Conservation (phyloP, 106 monocot genomes). For the Amphibolis antarctica region DNA sequence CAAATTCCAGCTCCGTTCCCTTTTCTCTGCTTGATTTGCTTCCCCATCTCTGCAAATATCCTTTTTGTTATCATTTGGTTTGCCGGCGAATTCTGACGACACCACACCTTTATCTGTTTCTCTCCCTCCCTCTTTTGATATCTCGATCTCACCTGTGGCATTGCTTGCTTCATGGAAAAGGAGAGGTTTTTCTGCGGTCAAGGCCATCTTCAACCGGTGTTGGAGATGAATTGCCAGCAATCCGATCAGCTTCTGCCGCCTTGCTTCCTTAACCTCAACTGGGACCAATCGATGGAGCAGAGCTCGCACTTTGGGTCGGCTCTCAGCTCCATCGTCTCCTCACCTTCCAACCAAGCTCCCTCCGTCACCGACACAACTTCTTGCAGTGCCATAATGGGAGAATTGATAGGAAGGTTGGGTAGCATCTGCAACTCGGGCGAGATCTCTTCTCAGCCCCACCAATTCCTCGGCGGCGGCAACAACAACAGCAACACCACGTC, state of each 20-base stretch:
- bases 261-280: slow-evolving; percentile 17
- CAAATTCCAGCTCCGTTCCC: neutral
- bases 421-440: slow-evolving; percentile 35
- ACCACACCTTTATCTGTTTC: no score
- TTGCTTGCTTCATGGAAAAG: slow-evolving; percentile 6
- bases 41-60: no score
- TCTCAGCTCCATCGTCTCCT: slow-evolving; percentile 21
- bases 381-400: slow-evolving; percentile 14
- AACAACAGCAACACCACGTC: slow-evolving; percentile 11
- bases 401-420: slow-evolving; percentile 19
- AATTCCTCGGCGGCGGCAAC: neutral
- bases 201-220: neutral
- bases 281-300: slow-evolving; percentile 14
- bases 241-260: slow-evolving; percentile 7
- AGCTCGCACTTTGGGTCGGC: slow-evolving; percentile 18
- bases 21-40: neutral
- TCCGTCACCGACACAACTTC: neutral
- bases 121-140: neutral
- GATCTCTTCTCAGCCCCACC: slow-evolving; percentile 21
- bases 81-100: no score
- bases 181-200: slow-evolving; percentile 6
- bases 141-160: neutral
- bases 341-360: slow-evolving; percentile 9
- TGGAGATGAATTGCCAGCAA: slow-evolving; percentile 5
- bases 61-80: no score